These are phyloP conservation scores for Wallacemonas sp. DNA, from an alignment of 208 protist genomes.

Conservation along the genomic window DNA sequence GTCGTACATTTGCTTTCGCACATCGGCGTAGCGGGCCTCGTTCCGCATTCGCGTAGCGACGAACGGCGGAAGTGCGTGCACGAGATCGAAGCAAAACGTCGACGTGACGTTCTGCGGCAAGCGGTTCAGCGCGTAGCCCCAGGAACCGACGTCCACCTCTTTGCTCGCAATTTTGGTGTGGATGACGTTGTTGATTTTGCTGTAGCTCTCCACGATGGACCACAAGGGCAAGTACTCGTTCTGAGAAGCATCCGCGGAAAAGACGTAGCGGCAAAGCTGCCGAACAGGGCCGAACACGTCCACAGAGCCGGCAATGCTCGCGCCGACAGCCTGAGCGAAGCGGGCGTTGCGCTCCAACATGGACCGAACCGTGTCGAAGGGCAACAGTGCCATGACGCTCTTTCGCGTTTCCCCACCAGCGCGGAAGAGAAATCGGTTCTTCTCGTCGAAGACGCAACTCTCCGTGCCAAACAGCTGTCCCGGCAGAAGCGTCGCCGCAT, in stretches of 20 bases:
- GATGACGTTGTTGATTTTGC: slow-evolving; percentile 79
- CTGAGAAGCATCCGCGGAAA: slow-evolving; percentile 49
- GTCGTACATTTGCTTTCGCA: slow-evolving; percentile 34
- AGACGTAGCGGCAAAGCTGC: slow-evolving; percentile 81
- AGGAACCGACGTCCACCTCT: slow-evolving; percentile 81
- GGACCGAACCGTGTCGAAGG: slow-evolving; percentile 33
- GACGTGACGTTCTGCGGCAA: slow-evolving; percentile 76
- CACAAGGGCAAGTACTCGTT: slow-evolving; percentile 84
- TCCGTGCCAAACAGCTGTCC: slow-evolving; percentile 77
- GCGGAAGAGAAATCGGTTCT: slow-evolving; percentile 47
- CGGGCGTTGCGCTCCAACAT: slow-evolving; percentile 43
- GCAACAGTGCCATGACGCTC: slow-evolving; percentile 66
- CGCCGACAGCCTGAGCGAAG: slow-evolving; percentile 69
- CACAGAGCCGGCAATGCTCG: slow-evolving; percentile 45
- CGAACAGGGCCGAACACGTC: slow-evolving; percentile 78
- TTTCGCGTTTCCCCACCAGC: slow-evolving; percentile 44
- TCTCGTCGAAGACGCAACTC: slow-evolving; percentile 57
- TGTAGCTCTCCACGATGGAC: slow-evolving; percentile 82
- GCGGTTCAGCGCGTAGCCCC: slow-evolving; percentile 83
- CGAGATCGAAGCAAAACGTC: slow-evolving; percentile 84
- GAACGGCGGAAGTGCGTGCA: slow-evolving; percentile 75
- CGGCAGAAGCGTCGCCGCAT: slow-evolving; percentile 47
- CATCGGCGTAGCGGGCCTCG: slow-evolving; percentile 64
- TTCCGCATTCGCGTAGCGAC: slow-evolving; percentile 76
- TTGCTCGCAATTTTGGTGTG: slow-evolving; percentile 77